These are phyloP conservation scores for Diaporthe ampelina DNA, from an alignment of 2,329 filamentous ascomycete species.

Conservation along the genomic window DNA sequence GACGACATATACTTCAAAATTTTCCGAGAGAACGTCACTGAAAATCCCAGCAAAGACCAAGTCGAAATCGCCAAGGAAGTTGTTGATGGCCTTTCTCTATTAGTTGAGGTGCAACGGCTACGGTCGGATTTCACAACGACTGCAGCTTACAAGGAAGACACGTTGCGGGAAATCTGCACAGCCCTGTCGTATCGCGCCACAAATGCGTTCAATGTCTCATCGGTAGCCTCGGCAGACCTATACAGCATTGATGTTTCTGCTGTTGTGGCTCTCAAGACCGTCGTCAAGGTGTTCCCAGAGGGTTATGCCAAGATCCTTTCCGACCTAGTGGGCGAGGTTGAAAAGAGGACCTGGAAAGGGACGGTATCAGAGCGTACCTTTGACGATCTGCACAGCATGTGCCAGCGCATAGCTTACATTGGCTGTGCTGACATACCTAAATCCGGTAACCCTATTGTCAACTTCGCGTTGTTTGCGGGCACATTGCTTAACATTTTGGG, in stretches of 20 bases:
- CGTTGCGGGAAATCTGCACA: constrained; percentile 44
- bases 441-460: constrained; percentile 51
- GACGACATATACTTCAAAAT: constrained; percentile 58
- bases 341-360: constrained; percentile 39
- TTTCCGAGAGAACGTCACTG: constrained; percentile 51
- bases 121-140: constrained; percentile 39
- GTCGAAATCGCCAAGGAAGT: constrained; percentile 59
- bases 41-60: constrained; percentile 53
- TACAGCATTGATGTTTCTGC: constrained; percentile 42
- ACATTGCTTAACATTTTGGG: constrained; percentile 47
- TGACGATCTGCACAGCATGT: constrained; percentile 49
- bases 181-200: constrained; percentile 47
- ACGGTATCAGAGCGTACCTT: constrained; percentile 44
- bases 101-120: constrained; percentile 57
- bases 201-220: constrained; percentile 36
- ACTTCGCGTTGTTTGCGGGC: constrained; percentile 57
- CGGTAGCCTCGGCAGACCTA: constrained; percentile 18
- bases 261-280: constrained; percentile 49
- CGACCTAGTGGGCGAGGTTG: constrained; percentile 46
- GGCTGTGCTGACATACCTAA: constrained; percentile 57
- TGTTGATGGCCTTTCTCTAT: constrained; percentile 60
- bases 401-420: constrained; percentile 60
- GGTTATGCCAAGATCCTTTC: constrained; percentile 42
- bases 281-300: constrained; percentile 35
- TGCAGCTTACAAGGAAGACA: constrained; percentile 15